Evolutionary conservation across 2,329 filamentous ascomycete species (phyloP).

Genomic region (Chaetomium strumarium): DNA sequence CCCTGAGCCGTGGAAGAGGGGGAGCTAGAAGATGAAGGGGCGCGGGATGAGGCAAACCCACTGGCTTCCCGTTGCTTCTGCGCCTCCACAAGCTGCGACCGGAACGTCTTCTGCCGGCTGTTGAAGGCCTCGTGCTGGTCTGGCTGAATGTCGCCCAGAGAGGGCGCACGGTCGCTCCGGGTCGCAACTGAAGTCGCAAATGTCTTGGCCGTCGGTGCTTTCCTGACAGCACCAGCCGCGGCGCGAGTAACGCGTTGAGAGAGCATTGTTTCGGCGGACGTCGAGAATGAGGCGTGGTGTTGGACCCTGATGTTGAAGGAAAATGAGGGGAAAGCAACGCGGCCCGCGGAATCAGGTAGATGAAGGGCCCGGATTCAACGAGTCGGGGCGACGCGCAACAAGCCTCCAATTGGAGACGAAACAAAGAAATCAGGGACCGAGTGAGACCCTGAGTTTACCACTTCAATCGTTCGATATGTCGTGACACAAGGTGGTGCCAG

Average conservation of each 20-base stretch:
- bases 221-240: constrained; percentile 23
- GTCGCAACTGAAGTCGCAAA: constrained; percentile 49
- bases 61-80: constrained; percentile 83
- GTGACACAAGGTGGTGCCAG: background rate
- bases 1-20: constrained; percentile 37
- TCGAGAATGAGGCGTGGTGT: background rate
- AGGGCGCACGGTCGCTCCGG: constrained; percentile 53
- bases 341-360: background rate
- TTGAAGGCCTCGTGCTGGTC: constrained; percentile 71
- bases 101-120: constrained; percentile 77
- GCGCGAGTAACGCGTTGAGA: constrained; percentile 46
- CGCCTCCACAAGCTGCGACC: constrained; percentile 70
- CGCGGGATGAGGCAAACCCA: constrained; percentile 45
- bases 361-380: background rate
- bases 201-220: constrained; percentile 37
- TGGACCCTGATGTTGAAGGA: constrained; percentile 1
- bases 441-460: background rate
- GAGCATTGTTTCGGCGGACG: constrained; percentile 36
- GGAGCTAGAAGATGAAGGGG: constrained; percentile 26
- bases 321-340: constrained; percentile 9
- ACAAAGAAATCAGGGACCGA: background rate
- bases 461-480: constrained; percentile 5
- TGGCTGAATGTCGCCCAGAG: constrained; percentile 75
- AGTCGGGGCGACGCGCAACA: constrained; percentile 2
- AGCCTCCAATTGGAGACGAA: background rate